Evolutionary conservation across 2,329 filamentous ascomycete species (phyloP), one percentile per base, ranked within the genome.

Genomic region (Coniosporium tulheliwenetii): DNA sequence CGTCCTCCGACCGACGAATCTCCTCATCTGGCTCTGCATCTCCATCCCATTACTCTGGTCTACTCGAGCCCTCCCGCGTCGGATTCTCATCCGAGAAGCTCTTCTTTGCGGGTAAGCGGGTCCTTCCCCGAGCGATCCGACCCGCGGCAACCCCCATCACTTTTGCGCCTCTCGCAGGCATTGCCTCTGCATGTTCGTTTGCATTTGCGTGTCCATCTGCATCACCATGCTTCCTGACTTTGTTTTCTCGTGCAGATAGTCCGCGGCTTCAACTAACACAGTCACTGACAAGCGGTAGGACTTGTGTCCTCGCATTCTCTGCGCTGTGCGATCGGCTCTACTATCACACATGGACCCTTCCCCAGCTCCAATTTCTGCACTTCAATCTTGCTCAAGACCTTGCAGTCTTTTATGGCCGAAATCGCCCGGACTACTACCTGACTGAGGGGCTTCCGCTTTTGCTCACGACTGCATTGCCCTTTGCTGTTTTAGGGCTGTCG

Each of bases 351-450:
- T 94, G 85, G 85, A 85, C 85, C 0, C 84, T 98, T 42, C 91
- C 91, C 4, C 82, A 87, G 0, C 73, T 89, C 46, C 79, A 81
- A 42, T 96, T 86, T 64, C 70, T 96, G 43, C 75, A 89, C 55
- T 89, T 95, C 68, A 98, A 98, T 62, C 70, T 98, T 41, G 75
- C 79, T 14, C 81, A 93, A 58, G 83, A 82, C 7, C 70, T 98
- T 5, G 85, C 91, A 19, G 75, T 89, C 38, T 96, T 96, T 61
- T 98, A 98, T 56, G 91, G 91, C 15, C 74, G 68, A 38, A 96
- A 93, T 60, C 77, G 85, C 46, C 81, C 81, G 71, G 86, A 95
- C 59, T 98, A 96, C 64, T 98, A 95, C 58, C 62, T 93, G 29
- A 81, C 83, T 0, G 87, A 98, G 61, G 91, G 86, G 4, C 70